Conservation (phyloP, 2,329 filamentous ascomycete genomes). For the Fusarium goolgardi region DNA sequence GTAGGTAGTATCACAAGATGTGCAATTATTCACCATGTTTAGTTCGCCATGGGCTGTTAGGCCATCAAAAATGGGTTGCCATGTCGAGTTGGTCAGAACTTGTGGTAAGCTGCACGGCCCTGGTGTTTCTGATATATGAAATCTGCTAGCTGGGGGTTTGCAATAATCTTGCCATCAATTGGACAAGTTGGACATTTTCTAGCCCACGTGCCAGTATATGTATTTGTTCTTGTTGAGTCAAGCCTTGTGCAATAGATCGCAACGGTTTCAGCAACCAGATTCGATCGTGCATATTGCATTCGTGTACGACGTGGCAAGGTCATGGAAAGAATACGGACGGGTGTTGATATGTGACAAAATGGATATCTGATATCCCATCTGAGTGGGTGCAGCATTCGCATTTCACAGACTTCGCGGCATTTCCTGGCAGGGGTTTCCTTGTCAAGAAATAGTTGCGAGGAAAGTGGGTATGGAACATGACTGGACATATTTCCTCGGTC, state of each 20-base stretch:
- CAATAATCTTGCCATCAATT: neutral
- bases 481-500: neutral
- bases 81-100: neutral
- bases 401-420: neutral
- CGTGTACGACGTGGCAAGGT: neutral
- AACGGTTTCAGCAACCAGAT: neutral
- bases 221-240: neutral
- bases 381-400: neutral
- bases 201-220: neutral
- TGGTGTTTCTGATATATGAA: neutral
- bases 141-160: neutral
- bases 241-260: neutral
- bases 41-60: neutral
- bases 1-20: neutral
- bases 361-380: neutral
- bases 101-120: neutral
- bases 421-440: constrained; percentile 24
- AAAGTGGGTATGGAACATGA: constrained; percentile 16
- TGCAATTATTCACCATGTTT: neutral
- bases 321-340: neutral
- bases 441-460: constrained; percentile 10
- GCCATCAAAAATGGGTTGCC: too few species aligned
- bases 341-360: constrained; percentile 26
- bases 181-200: neutral
- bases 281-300: constrained; percentile 13